These are phyloP conservation scores for Elsinoe fawcettii DNA, from an alignment of 2,329 filamentous ascomycete species.

Conservation along the genomic window DNA sequence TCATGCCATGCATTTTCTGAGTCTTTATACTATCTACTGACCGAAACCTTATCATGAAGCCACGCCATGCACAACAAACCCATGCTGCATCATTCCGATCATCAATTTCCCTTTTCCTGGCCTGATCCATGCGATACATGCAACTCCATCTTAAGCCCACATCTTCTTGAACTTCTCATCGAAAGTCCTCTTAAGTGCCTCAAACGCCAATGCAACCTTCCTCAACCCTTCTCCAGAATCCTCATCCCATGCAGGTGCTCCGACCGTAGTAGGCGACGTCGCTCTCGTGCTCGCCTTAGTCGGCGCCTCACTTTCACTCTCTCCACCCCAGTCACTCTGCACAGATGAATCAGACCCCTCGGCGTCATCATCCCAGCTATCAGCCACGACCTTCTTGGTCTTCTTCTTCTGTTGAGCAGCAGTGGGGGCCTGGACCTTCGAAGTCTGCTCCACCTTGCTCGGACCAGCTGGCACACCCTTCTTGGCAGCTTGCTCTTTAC, in stretches of 20 bases:
- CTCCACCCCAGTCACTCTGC: conserved; percentile 29
- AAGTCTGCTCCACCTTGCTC: conserved; percentile 19
- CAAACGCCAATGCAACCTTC: conserved; percentile 54
- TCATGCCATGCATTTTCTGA: too few species aligned
- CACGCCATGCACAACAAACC: too few species aligned
- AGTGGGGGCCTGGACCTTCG: conserved; percentile 24
- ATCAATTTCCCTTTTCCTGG: too few species aligned
- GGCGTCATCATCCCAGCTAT: conserved; percentile 35
- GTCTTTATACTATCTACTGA: too few species aligned
- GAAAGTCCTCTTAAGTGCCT: conserved; percentile 51
- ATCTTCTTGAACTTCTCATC: conserved; percentile 56
- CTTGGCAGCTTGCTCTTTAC: conserved; percentile 20
- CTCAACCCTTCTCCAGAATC: conserved; percentile 43
- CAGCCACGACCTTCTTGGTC: conserved; percentile 35
- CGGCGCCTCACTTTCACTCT: conserved; percentile 21
- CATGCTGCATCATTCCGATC: too few species aligned
- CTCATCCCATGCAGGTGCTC: conserved; percentile 30
- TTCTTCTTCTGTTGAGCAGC: conserved; percentile 25
- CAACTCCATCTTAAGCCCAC: conserved; percentile 42
- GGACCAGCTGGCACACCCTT: conserved; percentile 21
- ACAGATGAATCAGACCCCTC: conserved; percentile 19
- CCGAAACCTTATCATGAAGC: too few species aligned
- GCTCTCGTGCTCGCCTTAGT: conserved; percentile 22
- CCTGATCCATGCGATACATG: too few species aligned
- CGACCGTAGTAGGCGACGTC: conserved; percentile 19